These are phyloP conservation scores for Flammula alnicola DNA, from an alignment of 1,284 basidiomycete species.

Conservation along the genomic window DNA sequence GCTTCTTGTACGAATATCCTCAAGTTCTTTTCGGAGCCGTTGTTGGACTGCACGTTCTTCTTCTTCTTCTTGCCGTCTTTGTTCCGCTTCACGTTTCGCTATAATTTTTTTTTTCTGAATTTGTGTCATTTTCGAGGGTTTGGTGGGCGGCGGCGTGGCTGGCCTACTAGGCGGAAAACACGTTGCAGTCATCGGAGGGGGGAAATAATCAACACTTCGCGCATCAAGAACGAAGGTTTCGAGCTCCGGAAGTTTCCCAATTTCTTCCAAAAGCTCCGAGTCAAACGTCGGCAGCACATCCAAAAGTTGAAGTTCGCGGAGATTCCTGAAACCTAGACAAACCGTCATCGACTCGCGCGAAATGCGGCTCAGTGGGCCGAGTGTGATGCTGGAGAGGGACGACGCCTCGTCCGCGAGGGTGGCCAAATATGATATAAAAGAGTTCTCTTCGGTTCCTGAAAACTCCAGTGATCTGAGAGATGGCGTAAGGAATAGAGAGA, in stretches of 20 bases:
- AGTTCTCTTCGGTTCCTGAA: background rate
- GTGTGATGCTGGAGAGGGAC: background rate
- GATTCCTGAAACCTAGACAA: background rate
- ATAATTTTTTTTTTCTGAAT: no score
- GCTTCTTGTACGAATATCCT: no score
- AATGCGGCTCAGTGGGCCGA: conserved; percentile 6
- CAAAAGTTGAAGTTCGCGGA: conserved; percentile 4
- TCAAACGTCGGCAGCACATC: background rate
- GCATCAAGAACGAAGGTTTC: conserved; percentile 10
- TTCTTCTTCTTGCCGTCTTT: no score
- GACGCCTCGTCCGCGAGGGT: background rate
- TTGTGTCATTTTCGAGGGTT: no score
- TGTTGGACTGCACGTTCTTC: no score
- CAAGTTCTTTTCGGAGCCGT: no score
- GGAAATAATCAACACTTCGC: background rate
- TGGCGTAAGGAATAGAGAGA: conserved; percentile 5
- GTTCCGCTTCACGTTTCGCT: no score
- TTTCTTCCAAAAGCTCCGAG: background rate
- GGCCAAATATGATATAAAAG: conserved; percentile 3
- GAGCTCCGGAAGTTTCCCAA: conserved; percentile 9
- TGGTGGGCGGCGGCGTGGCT: no score
- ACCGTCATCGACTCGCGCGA: background rate
- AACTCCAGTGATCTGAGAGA: conserved; percentile 9
- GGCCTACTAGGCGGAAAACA: no score
- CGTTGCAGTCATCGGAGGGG: background rate